A percentile compares a stretch with the other conserved stretches of the same genome.
Conservation (phyloP, 2,329 filamentous ascomycete species). For the Diaporthe longicolla region DNA sequence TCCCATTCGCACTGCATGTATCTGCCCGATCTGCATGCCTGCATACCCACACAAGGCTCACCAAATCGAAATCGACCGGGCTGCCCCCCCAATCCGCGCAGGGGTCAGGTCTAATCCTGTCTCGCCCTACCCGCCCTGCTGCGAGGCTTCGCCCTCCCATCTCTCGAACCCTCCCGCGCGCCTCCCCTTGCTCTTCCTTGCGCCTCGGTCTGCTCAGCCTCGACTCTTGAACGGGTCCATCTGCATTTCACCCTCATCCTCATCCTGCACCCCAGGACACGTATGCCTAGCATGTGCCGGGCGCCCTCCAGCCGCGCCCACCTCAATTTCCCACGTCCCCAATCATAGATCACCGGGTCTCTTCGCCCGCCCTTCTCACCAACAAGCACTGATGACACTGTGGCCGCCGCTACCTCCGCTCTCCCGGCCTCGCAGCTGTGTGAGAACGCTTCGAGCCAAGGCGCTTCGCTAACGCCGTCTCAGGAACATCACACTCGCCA, state of each 20-base stretch:
- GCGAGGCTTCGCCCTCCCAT: constrained; percentile 20
- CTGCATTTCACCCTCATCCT: constrained; percentile 20
- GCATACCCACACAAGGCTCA: constrained; percentile 30
- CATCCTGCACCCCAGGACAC: constrained; percentile 21
- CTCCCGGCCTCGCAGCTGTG: constrained; percentile 19
- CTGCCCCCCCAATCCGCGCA: constrained; percentile 24
- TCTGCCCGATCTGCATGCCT: constrained; percentile 31
- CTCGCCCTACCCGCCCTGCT: constrained; percentile 26
- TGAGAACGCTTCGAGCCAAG: not conserved
- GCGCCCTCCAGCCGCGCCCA: constrained; percentile 10
- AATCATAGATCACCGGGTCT: not conserved
- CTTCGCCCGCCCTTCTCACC: not conserved
- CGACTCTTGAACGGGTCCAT: not conserved
- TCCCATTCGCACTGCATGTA: constrained; percentile 37
- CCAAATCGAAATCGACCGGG: constrained; percentile 22
- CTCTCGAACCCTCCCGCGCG: constrained; percentile 2
- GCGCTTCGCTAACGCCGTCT: constrained; percentile 26
- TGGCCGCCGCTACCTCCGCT: constrained; percentile 5
- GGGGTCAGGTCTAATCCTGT: constrained; percentile 26
- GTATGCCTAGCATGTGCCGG: constrained; percentile 21
- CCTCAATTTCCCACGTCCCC: not conserved
- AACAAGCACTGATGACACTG: constrained; percentile 25
- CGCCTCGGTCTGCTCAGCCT: constrained; percentile 23
- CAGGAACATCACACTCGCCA: constrained; percentile 23
- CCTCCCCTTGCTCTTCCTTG: constrained; percentile 6